A percentile compares a stretch with the other conserved stretches of the same genome.
These are phyloP conservation scores for Cordyceps tenuipes DNA, from an alignment of 2,329 filamentous ascomycete species.

Conservation along the genomic window DNA sequence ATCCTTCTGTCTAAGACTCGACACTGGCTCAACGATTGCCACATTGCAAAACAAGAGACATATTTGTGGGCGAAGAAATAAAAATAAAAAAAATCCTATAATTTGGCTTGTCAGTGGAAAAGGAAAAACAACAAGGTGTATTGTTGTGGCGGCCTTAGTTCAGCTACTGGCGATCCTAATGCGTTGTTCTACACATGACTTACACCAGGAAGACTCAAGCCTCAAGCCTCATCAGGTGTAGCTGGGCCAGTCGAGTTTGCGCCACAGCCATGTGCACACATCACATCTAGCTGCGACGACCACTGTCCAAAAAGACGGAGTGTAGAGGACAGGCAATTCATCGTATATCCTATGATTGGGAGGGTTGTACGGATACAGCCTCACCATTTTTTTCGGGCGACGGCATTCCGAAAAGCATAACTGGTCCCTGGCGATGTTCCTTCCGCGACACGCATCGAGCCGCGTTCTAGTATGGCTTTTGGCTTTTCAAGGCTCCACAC, in stretches of 20 bases:
- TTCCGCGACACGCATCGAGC: neutral
- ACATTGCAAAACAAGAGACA: neutral
- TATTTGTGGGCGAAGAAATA: neutral
- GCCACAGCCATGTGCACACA: neutral
- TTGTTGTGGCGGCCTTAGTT: neutral
- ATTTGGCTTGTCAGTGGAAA: neutral
- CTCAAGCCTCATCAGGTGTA: neutral
- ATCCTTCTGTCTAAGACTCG: constrained; percentile 1
- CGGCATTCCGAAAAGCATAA: neutral
- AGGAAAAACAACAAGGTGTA: neutral
- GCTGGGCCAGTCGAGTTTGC: neutral
- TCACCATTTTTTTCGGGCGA: neutral
- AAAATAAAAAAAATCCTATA: neutral
- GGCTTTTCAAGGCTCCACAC: neutral
- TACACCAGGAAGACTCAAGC: constrained; percentile 7
- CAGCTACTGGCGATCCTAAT: constrained; percentile 4
- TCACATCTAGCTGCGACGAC: neutral
- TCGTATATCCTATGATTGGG: neutral
- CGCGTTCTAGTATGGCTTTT: neutral
- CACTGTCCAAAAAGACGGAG: too few relatives aligned
- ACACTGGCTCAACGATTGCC: neutral
- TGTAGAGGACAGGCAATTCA: too few relatives aligned
- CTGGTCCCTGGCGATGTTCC: neutral
- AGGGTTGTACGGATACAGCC: neutral
- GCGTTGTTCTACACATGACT: constrained; percentile 4